A percentile compares a stretch with the other conserved stretches of the same genome.
phyloP scores from a whole-genome alignment of 208 protist genomes.

The Vickermania ingenoplastis region DNA sequence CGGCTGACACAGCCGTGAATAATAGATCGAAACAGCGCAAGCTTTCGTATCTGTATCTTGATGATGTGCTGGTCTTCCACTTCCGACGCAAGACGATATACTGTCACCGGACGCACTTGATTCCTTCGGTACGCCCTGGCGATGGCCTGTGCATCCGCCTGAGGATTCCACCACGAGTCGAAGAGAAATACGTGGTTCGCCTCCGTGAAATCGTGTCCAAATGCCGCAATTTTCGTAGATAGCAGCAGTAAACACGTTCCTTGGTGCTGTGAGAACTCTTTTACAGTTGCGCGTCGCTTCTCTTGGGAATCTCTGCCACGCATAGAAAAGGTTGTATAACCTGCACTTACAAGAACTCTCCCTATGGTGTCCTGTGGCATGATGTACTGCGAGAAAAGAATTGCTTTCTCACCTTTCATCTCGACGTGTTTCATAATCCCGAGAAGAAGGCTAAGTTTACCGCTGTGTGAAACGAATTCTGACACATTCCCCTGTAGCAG shows the following conservation, averaged over 20 bases:
- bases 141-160: constrained; percentile 95
- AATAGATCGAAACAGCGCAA: constrained; percentile 71
- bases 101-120: constrained; percentile 93
- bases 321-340: constrained; percentile 44
- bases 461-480: constrained; percentile 51
- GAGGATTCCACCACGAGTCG: constrained; percentile 98
- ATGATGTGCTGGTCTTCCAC: constrained; percentile 47
- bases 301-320: constrained; percentile 62
- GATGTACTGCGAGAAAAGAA: constrained; percentile 87
- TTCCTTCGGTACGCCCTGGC: constrained; percentile 97
- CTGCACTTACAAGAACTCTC: constrained; percentile 36
- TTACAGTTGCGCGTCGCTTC: constrained; percentile 34
- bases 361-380: constrained; percentile 74
- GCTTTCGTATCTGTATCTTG: constrained; percentile 54
- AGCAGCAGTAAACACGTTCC: constrained; percentile 80
- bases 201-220: constrained; percentile 97
- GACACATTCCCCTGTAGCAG: constrained; percentile 27
- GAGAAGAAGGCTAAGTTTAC: constrained; percentile 64
- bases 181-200: constrained; percentile 98
- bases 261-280: constrained; percentile 45
- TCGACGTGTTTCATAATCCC: constrained; percentile 43
- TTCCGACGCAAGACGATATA: constrained; percentile 91
- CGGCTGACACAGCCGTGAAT: constrained; percentile 59
- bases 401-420: constrained; percentile 48
- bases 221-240: constrained; percentile 95